Evolutionary conservation across 2,329 filamentous ascomycete genomes (phyloP), one percentile per base, ranked within the genome.

Genomic region (Hymenoscyphus fraxineus): DNA sequence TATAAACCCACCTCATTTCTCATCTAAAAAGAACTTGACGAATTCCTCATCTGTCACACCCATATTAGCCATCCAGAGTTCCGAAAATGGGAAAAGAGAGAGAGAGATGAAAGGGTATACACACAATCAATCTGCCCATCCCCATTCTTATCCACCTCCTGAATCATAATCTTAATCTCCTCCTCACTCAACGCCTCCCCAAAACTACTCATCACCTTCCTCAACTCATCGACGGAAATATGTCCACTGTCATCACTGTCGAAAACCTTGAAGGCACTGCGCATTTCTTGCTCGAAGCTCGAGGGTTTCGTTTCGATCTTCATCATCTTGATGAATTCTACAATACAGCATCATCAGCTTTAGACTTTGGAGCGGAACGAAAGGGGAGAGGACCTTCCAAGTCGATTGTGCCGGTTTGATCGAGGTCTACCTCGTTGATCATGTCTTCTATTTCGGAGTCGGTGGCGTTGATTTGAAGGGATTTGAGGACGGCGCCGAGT

Each of bases 311-410:
- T 85, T 72, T 84, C 84, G 73, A 81, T 82, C 61, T 85, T 84
- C 85, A 88, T 88, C 82, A 88, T 86, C 69, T 82, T 83, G 66
- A 88, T 81, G 78, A 88, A 88, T 74, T 88, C 85, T 85, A 71
- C 39, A 39, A 9, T n/a, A 55, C 31, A 55, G 41, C 16, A 58
- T 16, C 15, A 19, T 63, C 6, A 38, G 27, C 6, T 65, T n/a
- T 2, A 9, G n/a, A 22, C 19, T n/a, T 22, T 10, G 12, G 3
- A 9, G 41, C 2, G 9, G 41, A 44, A 56, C 47, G 59, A 44
- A 55, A 19, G n/a, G 32, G 27, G 10, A 2, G 55, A 16, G 38
- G 76, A 85, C 83, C 83, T 64, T 86, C 82, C 75, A 88, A 87
- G 74, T 87, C 85, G 73, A 88, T 87, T 70, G 84, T 85, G 75